Evolutionary conservation across 140 eudicot genomes (phyloP), one percentile per base, ranked within the genome.

Genomic region (Ambrosia hybrid): DNA sequence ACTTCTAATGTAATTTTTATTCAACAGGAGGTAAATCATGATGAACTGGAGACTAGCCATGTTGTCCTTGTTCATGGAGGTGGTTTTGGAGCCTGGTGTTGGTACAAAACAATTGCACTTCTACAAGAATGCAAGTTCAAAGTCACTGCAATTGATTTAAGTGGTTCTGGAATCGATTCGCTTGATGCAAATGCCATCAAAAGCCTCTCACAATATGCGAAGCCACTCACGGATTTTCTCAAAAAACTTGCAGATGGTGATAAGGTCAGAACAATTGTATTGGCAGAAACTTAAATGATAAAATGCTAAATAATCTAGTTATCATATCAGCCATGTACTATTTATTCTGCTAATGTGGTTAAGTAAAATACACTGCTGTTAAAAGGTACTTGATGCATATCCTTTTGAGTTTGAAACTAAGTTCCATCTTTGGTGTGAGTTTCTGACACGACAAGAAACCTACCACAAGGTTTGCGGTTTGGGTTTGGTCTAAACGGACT

Each of bases 21-120:
- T 7, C 16, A 14, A 15, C 69, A 39, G 69, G 69, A 64, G 36
- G 53, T 64, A 15, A 64, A 64, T 14, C 53, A 64, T 64, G 69
- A 64, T 14, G 69, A 64, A 15, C 36, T 64, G 69, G 69, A 64
- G 36, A 64, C 69, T 1, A 64, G 69, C 34, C 51, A 64, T 39
- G 16, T 64, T 6, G 69, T 64, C 5, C 69, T 64, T 65, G 94
- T 93, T 65, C 98, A 93, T 84, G 98, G 98, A 61, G 98, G 98
- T 78, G 97, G 98, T 80, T 93, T 90, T 83, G 98, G 98, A 56
- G 98, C 98, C 11, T 64, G 69, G 99, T 93, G 99, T 83, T 90
- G 99, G 69, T 64, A 64, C 39, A 64, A 64, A 64, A 64, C 69
- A 41, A 93, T 93, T 45, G 94, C 99, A 15, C 91, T 90, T 64